A percentile compares a stretch with the other conserved stretches of the same genome.
Evolutionary conservation across 1,284 basidiomycete species (phyloP).

Genomic region (Cerioporus squamosus): DNA sequence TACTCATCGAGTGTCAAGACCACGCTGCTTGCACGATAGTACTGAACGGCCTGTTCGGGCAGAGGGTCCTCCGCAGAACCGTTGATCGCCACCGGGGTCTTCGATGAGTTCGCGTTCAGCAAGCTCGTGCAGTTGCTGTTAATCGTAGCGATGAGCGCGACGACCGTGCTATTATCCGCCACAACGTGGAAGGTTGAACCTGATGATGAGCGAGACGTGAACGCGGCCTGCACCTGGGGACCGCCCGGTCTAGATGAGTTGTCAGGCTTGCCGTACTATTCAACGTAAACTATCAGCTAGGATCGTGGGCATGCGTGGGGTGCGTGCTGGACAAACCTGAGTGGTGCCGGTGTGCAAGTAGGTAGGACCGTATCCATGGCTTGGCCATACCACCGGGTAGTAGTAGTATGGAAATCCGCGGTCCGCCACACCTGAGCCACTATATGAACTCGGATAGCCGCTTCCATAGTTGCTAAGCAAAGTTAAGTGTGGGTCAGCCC

Average conservation of each 20-base stretch:
- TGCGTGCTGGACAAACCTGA: too few relatives aligned
- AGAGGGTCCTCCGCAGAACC: slow-evolving; percentile 37
- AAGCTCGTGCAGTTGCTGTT: slow-evolving; percentile 34
- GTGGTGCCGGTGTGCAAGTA: too few relatives aligned
- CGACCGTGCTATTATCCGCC: slow-evolving; percentile 59
- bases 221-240: slow-evolving; percentile 50
- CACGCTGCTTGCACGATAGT: slow-evolving; percentile 62
- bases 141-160: slow-evolving; percentile 52
- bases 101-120: slow-evolving; percentile 25
- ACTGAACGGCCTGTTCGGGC: slow-evolving; percentile 60
- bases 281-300: not conserved
- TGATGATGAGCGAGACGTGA: slow-evolving; percentile 46
- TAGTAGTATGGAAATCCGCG: slow-evolving; percentile 60
- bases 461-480: slow-evolving; percentile 54
- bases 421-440: slow-evolving; percentile 44
- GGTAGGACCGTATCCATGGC: too few relatives aligned
- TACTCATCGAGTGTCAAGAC: slow-evolving; percentile 65
- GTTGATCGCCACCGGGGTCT: slow-evolving; percentile 36
- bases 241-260: slow-evolving; percentile 66
- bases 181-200: slow-evolving; percentile 53
- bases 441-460: slow-evolving; percentile 52
- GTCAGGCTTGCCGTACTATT: slow-evolving; percentile 55
- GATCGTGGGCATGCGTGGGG: slow-evolving; percentile 37
- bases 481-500: not conserved
- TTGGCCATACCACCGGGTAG: slow-evolving; percentile 59